Evolutionary conservation across 306 rosid species (phyloP), one percentile per base, ranked within the genome.

Genomic region (Casuarina glauca): DNA sequence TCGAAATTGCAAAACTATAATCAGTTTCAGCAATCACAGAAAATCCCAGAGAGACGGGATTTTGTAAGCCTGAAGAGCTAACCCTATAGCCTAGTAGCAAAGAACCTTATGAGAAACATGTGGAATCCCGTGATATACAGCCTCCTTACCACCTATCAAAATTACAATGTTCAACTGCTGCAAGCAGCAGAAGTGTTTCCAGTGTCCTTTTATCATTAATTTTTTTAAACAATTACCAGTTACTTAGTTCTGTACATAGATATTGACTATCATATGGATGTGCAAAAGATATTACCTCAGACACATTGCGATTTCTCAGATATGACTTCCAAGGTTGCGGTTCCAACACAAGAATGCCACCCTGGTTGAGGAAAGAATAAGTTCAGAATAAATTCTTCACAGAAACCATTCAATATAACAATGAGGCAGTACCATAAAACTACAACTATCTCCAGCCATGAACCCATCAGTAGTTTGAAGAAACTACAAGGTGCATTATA

Each of bases 311-410:
- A 55, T 89, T 89, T 51, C 55, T 78, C 81, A 82, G 87, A 48
- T 89, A 89, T 43, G 99, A 95, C 84, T 88, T 95, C 99, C 99
- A 95, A 77, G 97, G 97, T 81, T 95, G 99, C 79, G 99, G 97
- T 92, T 95, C 99, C 87, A 95, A 75, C 67, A 95, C 89, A 87
- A 95, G 32, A 78, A 91, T 76, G 77, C 97, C 99, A 86, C 97
- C 99, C 97, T 95, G 85, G 68, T 85, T 58, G 73, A 4, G 80
- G 75, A 76, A 78, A 79, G 71, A 71, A 75, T 5, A 69, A 32
- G 41, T 13, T 11, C 12, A 68, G 70, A 63, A 63, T 42, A 48
- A 19, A 15, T 44, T 12, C 16, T 60, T 67, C 26, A 57, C 6
- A 10, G 72, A 38, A 50, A 36, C 66, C 67, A 61, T 69, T 26